A percentile compares a stretch with the other conserved stretches of the same genome.
Evolutionary conservation across 202 grass and related monocot species (phyloP).

Genomic region (Eragrostis tef): DNA sequence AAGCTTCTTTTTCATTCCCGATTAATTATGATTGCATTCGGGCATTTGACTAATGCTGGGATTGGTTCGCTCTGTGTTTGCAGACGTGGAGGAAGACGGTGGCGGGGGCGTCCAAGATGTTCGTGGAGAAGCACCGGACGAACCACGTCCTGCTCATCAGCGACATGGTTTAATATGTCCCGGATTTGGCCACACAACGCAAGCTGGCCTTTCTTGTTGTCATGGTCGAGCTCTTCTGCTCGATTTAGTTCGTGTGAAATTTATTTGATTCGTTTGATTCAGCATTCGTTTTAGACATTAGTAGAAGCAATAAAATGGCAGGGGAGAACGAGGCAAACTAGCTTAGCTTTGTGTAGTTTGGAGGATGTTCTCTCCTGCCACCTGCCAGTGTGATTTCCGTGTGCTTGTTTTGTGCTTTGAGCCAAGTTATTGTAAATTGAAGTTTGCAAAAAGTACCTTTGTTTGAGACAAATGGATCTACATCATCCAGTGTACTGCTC

Average conservation of each 20-base stretch:
- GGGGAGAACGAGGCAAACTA: not conserved
- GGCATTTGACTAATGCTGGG: slow-evolving; percentile 2
- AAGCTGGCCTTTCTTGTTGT: not conserved
- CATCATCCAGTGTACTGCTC: slow-evolving; percentile 8
- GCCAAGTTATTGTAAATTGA: slow-evolving; percentile 54
- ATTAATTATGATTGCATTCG: not conserved
- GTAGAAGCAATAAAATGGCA: slow-evolving; percentile 48
- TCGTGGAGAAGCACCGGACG: slow-evolving; percentile 79
- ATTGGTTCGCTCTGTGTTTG: slow-evolving; percentile 8
- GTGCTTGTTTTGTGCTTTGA: not conserved
- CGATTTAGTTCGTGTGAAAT: not conserved
- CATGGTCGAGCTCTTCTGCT: slow-evolving; percentile 2
- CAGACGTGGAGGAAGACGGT: slow-evolving; percentile 93
- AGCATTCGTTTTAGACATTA: not conserved
- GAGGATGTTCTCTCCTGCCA: slow-evolving; percentile 6
- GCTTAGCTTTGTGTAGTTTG: slow-evolving; percentile 19
- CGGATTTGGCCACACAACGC: not conserved
- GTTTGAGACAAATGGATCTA: not conserved
- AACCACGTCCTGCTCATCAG: slow-evolving; percentile 87
- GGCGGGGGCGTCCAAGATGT: slow-evolving; percentile 88
- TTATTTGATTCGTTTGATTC: slow-evolving; percentile 5
- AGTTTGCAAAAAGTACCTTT: slow-evolving; percentile 51
- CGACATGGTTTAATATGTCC: slow-evolving; percentile 63
- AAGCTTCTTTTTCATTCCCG: not conserved
- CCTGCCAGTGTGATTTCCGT: slow-evolving; percentile 39